Evolutionary conservation across 352 stramenopile species (phyloP), one percentile per base, ranked within the genome.

Genomic region (Peronospora belbahrii): DNA sequence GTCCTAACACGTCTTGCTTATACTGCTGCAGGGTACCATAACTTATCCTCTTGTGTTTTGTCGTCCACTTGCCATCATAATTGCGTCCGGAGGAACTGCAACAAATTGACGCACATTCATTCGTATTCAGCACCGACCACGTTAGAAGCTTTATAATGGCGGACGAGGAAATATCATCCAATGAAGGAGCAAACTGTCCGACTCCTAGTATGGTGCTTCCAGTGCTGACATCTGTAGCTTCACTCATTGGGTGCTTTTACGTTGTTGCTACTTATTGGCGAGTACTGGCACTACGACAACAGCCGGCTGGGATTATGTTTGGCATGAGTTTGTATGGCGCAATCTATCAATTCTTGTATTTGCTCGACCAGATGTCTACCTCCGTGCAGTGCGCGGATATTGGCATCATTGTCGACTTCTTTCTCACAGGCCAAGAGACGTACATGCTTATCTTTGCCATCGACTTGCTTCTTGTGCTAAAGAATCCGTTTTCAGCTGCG

Each of bases 371-470:
- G 19, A 56, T 64, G 11, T 69, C 65, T 4, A 56, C 14, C 13
- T 65, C 68, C 6, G 44, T 83, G 6, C 49, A 74, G 4, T 91
- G 79, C 47, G 69, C 48, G 17, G 53, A 84, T 40, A 77, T 82
- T 37, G 70, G 74, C 1, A 66, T 91, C 27, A 56, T 88, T 28
- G 76, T 87, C 4, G 79, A 91, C 38, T 80, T 91, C 35, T 85
- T 88, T 32, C 74, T 88, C 38, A 91, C 79, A 1, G 79, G 79
- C 6, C 79, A 91, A 46, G 79, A 91, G 39, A 91, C 79, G 20
- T 92, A 90, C 54, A 89, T 94, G 72, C 63, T 92, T n/a, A 83
- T 91, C 36, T 89, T 94, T 51, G 73, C 83, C 6, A 87, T 92
- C 36, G 83, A 94, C 43, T 53, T 94, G 18, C 56, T 90, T 4